A percentile compares a stretch with the other conserved stretches of the same genome.
Conservation (phyloP, 2,329 filamentous ascomycete species). For the Fusarium sp. region DNA sequence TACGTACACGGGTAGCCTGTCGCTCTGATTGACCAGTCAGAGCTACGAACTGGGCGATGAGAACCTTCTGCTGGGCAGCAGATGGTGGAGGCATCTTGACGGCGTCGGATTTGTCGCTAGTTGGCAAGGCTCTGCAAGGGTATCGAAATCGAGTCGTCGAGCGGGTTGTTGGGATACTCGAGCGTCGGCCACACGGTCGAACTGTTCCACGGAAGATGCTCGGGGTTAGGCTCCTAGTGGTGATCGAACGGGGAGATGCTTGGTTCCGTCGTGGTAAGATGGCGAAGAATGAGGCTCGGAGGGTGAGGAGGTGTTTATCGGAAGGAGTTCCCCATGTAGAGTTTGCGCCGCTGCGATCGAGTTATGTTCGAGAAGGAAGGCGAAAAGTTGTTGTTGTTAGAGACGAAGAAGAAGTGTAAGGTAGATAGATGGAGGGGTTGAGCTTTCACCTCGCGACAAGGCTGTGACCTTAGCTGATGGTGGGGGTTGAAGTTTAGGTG, state of each 20-base stretch:
- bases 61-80: slow-evolving; percentile 51
- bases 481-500: slow-evolving; percentile 32
- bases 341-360: slow-evolving; percentile 13
- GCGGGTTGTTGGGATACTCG: neutral
- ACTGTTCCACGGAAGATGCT: neutral
- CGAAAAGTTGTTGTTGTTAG: neutral
- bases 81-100: slow-evolving; percentile 50
- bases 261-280: neutral
- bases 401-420: slow-evolving; percentile 16
- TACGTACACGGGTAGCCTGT: slow-evolving; percentile 56
- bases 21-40: slow-evolving; percentile 57
- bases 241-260: neutral
- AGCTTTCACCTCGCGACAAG: slow-evolving; percentile 41
- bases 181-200: neutral
- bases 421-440: slow-evolving; percentile 44
- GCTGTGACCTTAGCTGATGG: slow-evolving; percentile 41
- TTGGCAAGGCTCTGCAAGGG: neutral
- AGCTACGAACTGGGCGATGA: slow-evolving; percentile 54
- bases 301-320: neutral
- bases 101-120: neutral
- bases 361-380: slow-evolving; percentile 1
- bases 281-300: neutral
- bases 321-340: neutral
- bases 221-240: neutral
- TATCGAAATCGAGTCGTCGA: neutral